Percentiles rank a stretch among this genome's conserved stretches.
phyloP scores from a whole-genome alignment of 202 grass and related monocot species.

The Elaeis oleifera region DNA sequence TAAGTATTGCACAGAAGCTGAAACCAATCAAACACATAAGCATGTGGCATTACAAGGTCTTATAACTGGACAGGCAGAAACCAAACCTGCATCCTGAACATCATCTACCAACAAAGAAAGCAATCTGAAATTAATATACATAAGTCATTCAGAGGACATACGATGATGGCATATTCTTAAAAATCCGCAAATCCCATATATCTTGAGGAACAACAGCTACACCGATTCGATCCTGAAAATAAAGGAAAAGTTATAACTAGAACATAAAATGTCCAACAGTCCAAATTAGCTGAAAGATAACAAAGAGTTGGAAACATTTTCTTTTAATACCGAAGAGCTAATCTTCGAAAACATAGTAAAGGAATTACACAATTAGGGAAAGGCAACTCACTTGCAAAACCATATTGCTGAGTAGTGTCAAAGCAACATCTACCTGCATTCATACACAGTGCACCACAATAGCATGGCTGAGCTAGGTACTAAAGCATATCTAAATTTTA shows the following conservation, averaged over 20 bases:
- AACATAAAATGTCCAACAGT: too few species aligned
- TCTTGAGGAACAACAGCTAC: constrained; percentile 64
- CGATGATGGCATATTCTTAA: constrained; percentile 67
- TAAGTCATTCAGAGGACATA: constrained; percentile 34
- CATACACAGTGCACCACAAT: constrained; percentile 18
- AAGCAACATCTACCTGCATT: constrained; percentile 58
- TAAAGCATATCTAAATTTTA: neutral
- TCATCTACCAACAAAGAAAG: too few species aligned
- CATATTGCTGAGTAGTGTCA: constrained; percentile 66
- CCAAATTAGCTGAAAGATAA: too few species aligned
- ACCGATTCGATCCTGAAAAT: constrained; percentile 72
- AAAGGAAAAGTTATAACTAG: constrained; percentile 11
- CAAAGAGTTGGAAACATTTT: too few species aligned
- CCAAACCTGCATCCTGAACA: too few species aligned
- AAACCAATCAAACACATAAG: too few species aligned
- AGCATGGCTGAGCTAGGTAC: constrained; percentile 24
- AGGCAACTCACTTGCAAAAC: constrained; percentile 47
- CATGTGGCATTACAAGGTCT: too few species aligned
- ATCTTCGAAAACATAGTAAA: too few species aligned
- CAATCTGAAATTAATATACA: too few species aligned
- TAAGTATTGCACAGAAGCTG: too few species aligned
- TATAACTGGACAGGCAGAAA: too few species aligned
- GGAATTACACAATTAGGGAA: constrained; percentile 2
- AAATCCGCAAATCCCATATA: constrained; percentile 80
- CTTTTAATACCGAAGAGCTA: too few species aligned